Evolutionary conservation across 2,329 filamentous ascomycete species (phyloP).

Genomic region (Penicillium verrucosum): DNA sequence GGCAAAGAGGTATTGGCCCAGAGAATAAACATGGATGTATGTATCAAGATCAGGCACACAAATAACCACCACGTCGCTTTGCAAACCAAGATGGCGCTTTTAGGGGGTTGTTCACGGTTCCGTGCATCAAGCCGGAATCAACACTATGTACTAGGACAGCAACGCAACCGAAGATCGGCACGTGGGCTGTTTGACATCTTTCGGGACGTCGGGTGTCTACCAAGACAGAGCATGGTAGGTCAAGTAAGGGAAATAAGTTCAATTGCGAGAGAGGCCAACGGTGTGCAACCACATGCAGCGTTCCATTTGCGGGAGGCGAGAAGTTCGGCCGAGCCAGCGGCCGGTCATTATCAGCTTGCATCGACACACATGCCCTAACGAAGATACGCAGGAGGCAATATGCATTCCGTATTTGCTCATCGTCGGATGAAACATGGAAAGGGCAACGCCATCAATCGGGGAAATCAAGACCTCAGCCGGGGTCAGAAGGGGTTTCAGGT

Average conservation of each 20-base stretch:
- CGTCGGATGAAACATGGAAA: neutral
- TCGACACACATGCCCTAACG: neutral
- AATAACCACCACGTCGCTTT: constrained; percentile 12
- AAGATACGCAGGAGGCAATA: neutral
- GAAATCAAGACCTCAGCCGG: neutral
- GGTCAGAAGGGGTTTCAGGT: neutral
- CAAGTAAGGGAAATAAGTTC: too few species aligned
- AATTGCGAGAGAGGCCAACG: neutral
- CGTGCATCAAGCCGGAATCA: constrained; percentile 17
- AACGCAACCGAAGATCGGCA: neutral
- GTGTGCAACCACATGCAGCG: neutral
- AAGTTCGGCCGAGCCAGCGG: constrained; percentile 17
- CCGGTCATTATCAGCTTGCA: constrained; percentile 5
- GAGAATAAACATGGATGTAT: neutral
- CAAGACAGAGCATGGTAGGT: neutral
- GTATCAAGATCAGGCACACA: constrained; percentile 1
- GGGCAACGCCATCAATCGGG: neutral
- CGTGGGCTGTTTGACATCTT: neutral
- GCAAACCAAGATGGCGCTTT: constrained; percentile 11
- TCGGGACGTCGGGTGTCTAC: neutral
- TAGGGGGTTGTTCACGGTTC: constrained; percentile 15
- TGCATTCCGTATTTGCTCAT: neutral
- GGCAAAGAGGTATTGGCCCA: neutral
- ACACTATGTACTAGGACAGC: constrained; percentile 23
- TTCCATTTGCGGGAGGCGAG: neutral